phyloP scores from a whole-genome alignment of 192 early-diverging fungal species.

The Coemansia asiatica region DNA sequence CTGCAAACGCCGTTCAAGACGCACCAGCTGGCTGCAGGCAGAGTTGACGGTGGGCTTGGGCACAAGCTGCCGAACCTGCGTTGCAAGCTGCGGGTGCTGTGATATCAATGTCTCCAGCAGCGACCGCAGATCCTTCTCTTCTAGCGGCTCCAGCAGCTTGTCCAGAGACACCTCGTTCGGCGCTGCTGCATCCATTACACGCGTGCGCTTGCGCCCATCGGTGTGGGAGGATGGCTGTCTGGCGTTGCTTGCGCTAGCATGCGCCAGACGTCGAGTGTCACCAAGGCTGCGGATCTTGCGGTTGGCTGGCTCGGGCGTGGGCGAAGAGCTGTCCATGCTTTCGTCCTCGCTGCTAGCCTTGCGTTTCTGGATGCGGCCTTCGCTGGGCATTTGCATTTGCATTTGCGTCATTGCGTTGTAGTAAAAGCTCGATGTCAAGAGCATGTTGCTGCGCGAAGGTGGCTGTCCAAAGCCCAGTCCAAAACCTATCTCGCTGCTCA shows the following conservation, averaged over 20 bases:
- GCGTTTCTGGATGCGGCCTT: constrained; percentile 38
- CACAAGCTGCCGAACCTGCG: constrained; percentile 69
- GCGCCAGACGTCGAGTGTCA: constrained; percentile 15
- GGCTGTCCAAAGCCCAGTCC: constrained; percentile 37
- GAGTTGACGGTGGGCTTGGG: constrained; percentile 85
- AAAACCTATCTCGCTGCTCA: constrained; percentile 35
- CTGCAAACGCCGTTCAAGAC: constrained; percentile 68
- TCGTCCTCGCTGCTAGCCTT: constrained; percentile 55
- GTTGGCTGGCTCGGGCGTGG: constrained; percentile 35
- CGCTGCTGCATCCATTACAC: constrained; percentile 20
- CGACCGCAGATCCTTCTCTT: constrained; percentile 70
- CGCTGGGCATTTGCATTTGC: not conserved
- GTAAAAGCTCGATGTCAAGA: constrained; percentile 2
- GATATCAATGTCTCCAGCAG: constrained; percentile 74
- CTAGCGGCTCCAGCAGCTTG: constrained; percentile 62
- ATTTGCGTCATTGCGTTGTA: not conserved
- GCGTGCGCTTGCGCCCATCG: constrained; percentile 41
- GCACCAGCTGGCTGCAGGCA: constrained; percentile 63
- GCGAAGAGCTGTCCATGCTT: constrained; percentile 48
- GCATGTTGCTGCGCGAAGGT: constrained; percentile 11
- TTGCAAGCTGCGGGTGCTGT: constrained; percentile 69
- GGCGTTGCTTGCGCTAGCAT: not conserved
- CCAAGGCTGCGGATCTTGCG: constrained; percentile 26
- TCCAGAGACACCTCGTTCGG: constrained; percentile 44
- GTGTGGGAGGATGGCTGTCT: not conserved